Evolutionary conservation across 768 basidiomycete genomes (phyloP).

Genomic region (Boletellus emodensis): DNA sequence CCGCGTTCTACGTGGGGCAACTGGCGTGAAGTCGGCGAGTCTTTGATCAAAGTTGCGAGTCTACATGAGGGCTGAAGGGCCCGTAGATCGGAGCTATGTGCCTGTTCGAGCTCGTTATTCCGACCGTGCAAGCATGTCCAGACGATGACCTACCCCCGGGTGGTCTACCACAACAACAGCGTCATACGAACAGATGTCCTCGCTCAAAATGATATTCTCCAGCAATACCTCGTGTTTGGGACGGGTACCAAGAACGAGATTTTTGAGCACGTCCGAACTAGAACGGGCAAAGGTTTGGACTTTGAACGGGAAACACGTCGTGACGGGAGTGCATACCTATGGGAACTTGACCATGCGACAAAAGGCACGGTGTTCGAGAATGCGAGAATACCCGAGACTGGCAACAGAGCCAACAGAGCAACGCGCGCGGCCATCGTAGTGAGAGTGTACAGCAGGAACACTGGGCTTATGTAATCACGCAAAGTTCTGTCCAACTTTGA

Average conservation of each 20-base stretch:
- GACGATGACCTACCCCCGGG: slow-evolving; percentile 53
- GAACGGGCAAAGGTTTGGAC: not conserved
- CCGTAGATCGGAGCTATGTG: slow-evolving; percentile 75
- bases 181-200: slow-evolving; percentile 58
- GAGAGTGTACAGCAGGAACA: not conserved
- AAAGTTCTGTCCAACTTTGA: not conserved
- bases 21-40: slow-evolving; percentile 54
- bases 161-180: slow-evolving; percentile 68
- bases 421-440: slow-evolving; percentile 42
- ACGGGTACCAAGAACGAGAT: slow-evolving; percentile 34
- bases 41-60: slow-evolving; percentile 44
- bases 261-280: slow-evolving; percentile 49
- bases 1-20: slow-evolving; percentile 51
- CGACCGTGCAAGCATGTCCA: not conserved
- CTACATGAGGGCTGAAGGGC: slow-evolving; percentile 48
- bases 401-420: slow-evolving; percentile 43
- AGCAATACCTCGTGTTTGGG: slow-evolving; percentile 36
- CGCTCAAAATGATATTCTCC: slow-evolving; percentile 40
- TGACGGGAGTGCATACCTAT: slow-evolving; percentile 38
- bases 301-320: not conserved
- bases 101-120: slow-evolving; percentile 35
- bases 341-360: slow-evolving; percentile 63
- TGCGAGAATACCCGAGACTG: slow-evolving; percentile 42
- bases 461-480: slow-evolving; percentile 16
- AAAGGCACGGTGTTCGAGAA: slow-evolving; percentile 63